Evolutionary conservation across 495 filamentous ascomycete species (phyloP).

Genomic region (Tuber umbilicatum): DNA sequence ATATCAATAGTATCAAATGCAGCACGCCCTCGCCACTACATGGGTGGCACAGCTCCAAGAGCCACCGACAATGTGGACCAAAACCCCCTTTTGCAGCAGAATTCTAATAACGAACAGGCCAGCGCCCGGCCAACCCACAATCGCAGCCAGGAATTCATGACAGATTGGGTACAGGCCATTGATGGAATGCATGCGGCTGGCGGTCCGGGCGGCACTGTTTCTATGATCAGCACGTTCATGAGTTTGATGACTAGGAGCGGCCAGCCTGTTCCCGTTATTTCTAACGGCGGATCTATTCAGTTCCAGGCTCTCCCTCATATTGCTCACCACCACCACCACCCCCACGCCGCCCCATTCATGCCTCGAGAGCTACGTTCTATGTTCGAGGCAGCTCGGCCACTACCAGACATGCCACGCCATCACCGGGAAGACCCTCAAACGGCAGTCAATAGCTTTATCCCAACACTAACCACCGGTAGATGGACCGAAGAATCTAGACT

Average conservation of each 20-base stretch:
- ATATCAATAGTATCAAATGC: constrained; percentile 36
- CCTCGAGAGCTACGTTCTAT: constrained; percentile 55
- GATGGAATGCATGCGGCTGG: constrained; percentile 47
- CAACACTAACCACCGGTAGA: constrained; percentile 60
- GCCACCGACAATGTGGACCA: constrained; percentile 31
- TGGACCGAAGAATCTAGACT: constrained; percentile 91
- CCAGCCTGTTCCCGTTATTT: constrained; percentile 35
- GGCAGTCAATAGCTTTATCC: constrained; percentile 50
- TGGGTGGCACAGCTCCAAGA: constrained; percentile 32
- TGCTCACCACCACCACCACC: constrained; percentile 31
- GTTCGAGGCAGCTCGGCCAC: constrained; percentile 50
- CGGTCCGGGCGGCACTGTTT: constrained; percentile 47
- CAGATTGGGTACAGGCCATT: constrained; percentile 55
- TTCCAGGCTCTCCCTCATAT: constrained; percentile 48
- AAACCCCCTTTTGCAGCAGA: constrained; percentile 41
- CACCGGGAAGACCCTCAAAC: constrained; percentile 40
- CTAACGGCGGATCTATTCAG: constrained; percentile 52
- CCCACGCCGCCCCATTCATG: constrained; percentile 42
- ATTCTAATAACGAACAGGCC: constrained; percentile 34
- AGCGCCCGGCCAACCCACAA: constrained; percentile 30
- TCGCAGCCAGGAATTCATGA: constrained; percentile 43
- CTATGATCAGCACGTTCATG: constrained; percentile 56
- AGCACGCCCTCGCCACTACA: constrained; percentile 34
- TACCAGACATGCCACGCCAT: constrained; percentile 41
- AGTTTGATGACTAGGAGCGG: constrained; percentile 49